Evolutionary conservation across 140 eudicot species (phyloP).

Genomic region (Ambrosia hybrid): DNA sequence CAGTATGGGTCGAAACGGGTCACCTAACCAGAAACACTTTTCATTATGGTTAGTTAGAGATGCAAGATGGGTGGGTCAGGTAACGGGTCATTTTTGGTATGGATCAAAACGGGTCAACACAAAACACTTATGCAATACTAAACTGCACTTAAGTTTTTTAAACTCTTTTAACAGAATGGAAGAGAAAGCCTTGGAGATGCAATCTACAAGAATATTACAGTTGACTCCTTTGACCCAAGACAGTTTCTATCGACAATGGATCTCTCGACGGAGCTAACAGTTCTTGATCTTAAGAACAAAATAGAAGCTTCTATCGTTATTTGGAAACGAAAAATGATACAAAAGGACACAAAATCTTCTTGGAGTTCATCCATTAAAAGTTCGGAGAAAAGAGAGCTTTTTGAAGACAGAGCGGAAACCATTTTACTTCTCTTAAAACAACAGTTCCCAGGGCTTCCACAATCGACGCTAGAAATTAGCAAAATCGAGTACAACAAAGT

Average conservation of each 20-base stretch:
- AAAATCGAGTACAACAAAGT: constrained; percentile 47
- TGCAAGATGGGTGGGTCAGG: background rate
- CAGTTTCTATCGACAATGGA: constrained; percentile 59
- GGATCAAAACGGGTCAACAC: constrained; percentile 1
- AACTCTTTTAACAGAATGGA: constrained; percentile 48
- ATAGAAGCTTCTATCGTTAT: constrained; percentile 72
- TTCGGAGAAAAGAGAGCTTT: constrained; percentile 58
- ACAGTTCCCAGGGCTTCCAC: constrained; percentile 65
- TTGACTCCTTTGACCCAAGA: constrained; percentile 58
- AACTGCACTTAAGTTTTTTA: background rate
- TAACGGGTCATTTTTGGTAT: background rate
- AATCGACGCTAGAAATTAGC: constrained; percentile 60
- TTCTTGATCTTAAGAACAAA: constrained; percentile 63
- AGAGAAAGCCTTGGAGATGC: constrained; percentile 64
- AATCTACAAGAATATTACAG: constrained; percentile 58
- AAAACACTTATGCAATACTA: background rate
- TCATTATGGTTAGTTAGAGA: too few species aligned
- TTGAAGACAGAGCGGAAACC: constrained; percentile 70
- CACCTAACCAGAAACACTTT: background rate
- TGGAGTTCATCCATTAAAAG: constrained; percentile 59
- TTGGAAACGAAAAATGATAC: constrained; percentile 64
- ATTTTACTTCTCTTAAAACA: constrained; percentile 62
- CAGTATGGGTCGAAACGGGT: background rate
- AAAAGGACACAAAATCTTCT: constrained; percentile 52
- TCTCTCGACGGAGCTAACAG: constrained; percentile 55